phyloP scores from a whole-genome alignment of 2,329 filamentous ascomycete genomes.

The Sclerotinia subarctica region DNA sequence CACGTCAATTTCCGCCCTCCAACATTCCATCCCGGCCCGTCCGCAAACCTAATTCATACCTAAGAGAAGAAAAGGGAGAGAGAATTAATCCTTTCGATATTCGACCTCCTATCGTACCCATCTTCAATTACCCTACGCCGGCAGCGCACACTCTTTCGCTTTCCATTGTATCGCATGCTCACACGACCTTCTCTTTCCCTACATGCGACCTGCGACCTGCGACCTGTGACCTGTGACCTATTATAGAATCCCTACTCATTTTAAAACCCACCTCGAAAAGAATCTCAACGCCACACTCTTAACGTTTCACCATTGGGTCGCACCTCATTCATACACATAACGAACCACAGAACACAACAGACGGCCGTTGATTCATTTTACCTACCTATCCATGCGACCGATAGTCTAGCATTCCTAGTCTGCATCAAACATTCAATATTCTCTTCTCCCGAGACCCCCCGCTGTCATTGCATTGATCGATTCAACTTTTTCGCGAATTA shows the following conservation, averaged over 20 bases:
- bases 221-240: background rate
- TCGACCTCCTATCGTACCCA: constrained; percentile 3
- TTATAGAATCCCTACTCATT: constrained; percentile 15
- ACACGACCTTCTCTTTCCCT: background rate
- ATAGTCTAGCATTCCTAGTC: constrained; percentile 14
- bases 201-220: background rate
- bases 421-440: background rate
- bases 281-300: constrained; percentile 17
- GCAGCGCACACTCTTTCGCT: background rate
- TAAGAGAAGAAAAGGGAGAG: background rate
- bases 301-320: constrained; percentile 19
- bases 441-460: constrained; percentile 6
- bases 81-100: constrained; percentile 10
- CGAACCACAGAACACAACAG: constrained; percentile 11
- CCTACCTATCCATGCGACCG: background rate
- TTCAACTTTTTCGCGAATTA: constrained; percentile 7
- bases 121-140: background rate
- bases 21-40: constrained; percentile 5
- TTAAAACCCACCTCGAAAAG: constrained; percentile 16
- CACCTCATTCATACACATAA: constrained; percentile 3
- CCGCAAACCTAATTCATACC: constrained; percentile 5
- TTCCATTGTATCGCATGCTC: background rate
- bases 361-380: background rate
- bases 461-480: constrained; percentile 1
- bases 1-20: background rate